phyloP scores from a whole-genome alignment of 768 basidiomycete genomes.

The Termitomyces sp. region DNA sequence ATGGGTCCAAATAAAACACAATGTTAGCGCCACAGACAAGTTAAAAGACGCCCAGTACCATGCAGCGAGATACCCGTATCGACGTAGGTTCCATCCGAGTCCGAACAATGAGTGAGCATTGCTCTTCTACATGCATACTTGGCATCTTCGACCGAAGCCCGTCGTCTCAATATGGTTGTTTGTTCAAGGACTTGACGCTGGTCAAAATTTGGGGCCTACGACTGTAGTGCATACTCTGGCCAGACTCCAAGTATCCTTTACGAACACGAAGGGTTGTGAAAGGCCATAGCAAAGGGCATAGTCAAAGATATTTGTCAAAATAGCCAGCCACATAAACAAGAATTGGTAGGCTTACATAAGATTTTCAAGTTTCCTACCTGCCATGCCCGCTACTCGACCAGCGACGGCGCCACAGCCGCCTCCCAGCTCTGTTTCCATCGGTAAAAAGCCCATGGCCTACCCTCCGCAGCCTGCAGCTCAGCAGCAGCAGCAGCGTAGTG shows the following conservation, averaged over 20 bases:
- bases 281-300: neutral
- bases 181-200: conserved; percentile 1
- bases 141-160: neutral
- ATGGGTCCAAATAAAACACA: too few species aligned
- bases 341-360: conserved; percentile 20
- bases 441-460: conserved; percentile 92
- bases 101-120: too few species aligned
- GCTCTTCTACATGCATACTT: too few species aligned
- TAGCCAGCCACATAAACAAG: conserved; percentile 10
- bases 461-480: conserved; percentile 30
- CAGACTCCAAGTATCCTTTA: neutral
- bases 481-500: conserved; percentile 39
- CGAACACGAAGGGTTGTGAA: neutral
- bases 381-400: conserved; percentile 23
- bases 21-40: too few species aligned
- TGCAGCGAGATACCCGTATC: too few species aligned
- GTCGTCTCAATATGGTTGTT: neutral
- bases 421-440: conserved; percentile 81
- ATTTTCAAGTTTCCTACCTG: conserved; percentile 22
- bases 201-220: neutral
- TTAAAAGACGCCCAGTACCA: too few species aligned
- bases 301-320: conserved; percentile 16
- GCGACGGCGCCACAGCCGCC: conserved; percentile 31
- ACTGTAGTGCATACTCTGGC: neutral
- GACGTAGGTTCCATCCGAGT: too few species aligned